Conservation (phyloP, 768 basidiomycete species). For the Naganishia vishniacii region DNA sequence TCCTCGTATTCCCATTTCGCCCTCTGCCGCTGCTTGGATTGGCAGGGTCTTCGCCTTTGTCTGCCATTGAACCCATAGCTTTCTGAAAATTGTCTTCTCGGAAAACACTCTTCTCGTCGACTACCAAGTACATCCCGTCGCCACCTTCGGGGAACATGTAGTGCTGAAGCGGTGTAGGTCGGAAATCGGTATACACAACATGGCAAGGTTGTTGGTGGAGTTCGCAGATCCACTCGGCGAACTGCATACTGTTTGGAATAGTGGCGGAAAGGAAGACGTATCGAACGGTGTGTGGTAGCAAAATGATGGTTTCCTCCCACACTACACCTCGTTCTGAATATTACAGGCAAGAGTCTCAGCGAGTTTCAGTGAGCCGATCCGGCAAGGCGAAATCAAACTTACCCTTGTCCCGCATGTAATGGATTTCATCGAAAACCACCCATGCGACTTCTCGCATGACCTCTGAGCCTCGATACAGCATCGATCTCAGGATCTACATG, state of each 20-base stretch:
- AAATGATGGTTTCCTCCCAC: conserved; percentile 91
- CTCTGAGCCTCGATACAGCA: conserved; percentile 97
- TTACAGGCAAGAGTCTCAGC: too few species aligned
- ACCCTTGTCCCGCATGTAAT: conserved; percentile 86
- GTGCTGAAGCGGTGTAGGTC: conserved; percentile 94
- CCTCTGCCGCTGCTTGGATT: conserved; percentile 78
- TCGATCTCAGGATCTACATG: conserved; percentile 84
- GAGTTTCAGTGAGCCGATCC: too few species aligned
- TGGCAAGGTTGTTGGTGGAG: conserved; percentile 97
- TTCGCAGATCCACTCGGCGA: conserved; percentile 97
- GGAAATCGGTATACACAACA: conserved; percentile 98
- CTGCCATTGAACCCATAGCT: conserved; percentile 90
- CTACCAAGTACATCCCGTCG: conserved; percentile 93
- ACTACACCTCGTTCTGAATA: conserved; percentile 84
- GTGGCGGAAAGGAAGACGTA: conserved; percentile 99
- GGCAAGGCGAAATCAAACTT: neutral
- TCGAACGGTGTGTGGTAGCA: conserved; percentile 89
- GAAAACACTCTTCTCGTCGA: conserved; percentile 98
- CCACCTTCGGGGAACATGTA: conserved; percentile 96
- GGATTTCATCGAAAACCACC: conserved; percentile 99
- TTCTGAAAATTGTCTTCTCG: conserved; percentile 95
- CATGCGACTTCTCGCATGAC: conserved; percentile 99
- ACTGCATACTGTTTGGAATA: conserved; percentile 98
- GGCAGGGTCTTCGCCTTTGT: conserved; percentile 84
- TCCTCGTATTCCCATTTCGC: conserved; percentile 83